phyloP scores from a whole-genome alignment of 2,329 filamentous ascomycete genomes.

The Xylariaceae sp. region DNA sequence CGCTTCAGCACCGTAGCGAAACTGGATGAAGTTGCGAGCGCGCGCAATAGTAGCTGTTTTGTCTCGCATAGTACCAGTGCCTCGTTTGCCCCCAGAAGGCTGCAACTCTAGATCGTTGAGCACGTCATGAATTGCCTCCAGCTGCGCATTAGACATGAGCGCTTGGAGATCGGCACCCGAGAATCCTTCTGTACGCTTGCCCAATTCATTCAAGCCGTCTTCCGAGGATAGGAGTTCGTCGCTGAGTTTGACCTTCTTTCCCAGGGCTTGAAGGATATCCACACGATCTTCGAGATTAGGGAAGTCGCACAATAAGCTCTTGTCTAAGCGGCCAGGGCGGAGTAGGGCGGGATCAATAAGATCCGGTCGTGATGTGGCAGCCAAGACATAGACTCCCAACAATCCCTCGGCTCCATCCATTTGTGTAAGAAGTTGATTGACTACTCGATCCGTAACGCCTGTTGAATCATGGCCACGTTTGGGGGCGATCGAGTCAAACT shows the following conservation, averaged over 20 bases:
- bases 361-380: constrained; percentile 91
- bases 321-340: constrained; percentile 89
- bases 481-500: constrained; percentile 97
- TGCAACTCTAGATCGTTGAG: constrained; percentile 64
- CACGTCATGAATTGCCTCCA: constrained; percentile 95
- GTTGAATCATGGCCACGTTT: constrained; percentile 97
- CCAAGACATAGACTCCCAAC: constrained; percentile 93
- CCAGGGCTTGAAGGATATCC: constrained; percentile 88
- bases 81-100: constrained; percentile 38
- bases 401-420: constrained; percentile 98
- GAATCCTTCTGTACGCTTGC: constrained; percentile 82
- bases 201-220: constrained; percentile 72
- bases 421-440: constrained; percentile 96
- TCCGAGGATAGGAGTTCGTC: constrained; percentile 65
- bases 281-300: constrained; percentile 79
- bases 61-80: constrained; percentile 46
- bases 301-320: constrained; percentile 90
- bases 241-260: constrained; percentile 77
- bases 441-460: constrained; percentile 96
- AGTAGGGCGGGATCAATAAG: constrained; percentile 93
- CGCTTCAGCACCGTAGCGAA: constrained; percentile 74
- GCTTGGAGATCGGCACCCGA: constrained; percentile 95
- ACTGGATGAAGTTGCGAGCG: constrained; percentile 74
- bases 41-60: constrained; percentile 36
- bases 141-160: constrained; percentile 92